phyloP scores from a whole-genome alignment of 1,139 yeast genomes.

The Scheffersomyces cryptocercus region DNA sequence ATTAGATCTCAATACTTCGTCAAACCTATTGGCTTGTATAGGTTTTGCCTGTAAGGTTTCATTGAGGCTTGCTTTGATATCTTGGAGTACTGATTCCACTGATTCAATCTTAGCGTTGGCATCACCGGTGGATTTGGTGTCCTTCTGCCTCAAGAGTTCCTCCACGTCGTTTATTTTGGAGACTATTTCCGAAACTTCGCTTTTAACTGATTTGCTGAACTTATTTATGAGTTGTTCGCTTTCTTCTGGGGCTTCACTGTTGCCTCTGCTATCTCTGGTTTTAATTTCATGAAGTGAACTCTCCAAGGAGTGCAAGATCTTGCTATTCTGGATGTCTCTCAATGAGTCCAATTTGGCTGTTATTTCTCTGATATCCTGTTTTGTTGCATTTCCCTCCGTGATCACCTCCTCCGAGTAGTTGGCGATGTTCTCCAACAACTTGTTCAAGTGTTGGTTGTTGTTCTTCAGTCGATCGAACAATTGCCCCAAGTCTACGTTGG shows the following conservation, averaged over 20 bases:
- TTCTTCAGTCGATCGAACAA: constrained; percentile 43
- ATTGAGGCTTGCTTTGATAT: not conserved
- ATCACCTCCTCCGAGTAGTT: constrained; percentile 36
- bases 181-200: too few relatives aligned
- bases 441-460: constrained; percentile 40
- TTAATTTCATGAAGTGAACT: not conserved
- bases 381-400: constrained; percentile 41
- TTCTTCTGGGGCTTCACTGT: too few relatives aligned
- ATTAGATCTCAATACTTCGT: too few relatives aligned
- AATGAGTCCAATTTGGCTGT: constrained; percentile 17
- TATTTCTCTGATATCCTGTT: constrained; percentile 29
- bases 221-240: too few relatives aligned
- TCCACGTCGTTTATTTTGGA: too few relatives aligned
- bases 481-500: constrained; percentile 36
- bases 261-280: not conserved
- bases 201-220: too few relatives aligned
- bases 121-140: not conserved
- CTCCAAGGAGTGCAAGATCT: not conserved
- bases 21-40: not conserved
- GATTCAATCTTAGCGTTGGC: not conserved
- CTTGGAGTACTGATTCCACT: not conserved
- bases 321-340: not conserved
- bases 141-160: not conserved
- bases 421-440: constrained; percentile 33
- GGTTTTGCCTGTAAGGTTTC: not conserved